Evolutionary conservation across 805 yeast species (phyloP).

Genomic region (Wickerhamiella azyma): DNA sequence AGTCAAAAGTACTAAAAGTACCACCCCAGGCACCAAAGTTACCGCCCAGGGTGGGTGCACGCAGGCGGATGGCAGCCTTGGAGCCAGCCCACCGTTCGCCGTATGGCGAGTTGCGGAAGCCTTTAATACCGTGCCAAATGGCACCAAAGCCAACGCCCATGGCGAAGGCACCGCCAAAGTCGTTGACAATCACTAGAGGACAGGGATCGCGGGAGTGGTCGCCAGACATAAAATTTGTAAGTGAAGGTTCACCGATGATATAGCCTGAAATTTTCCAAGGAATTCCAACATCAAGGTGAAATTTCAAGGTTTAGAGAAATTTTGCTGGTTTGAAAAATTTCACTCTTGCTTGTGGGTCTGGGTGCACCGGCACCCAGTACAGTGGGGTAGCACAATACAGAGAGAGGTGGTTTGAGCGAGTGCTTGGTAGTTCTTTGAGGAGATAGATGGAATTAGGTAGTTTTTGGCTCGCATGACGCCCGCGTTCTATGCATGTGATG

Average conservation of each 20-base stretch:
- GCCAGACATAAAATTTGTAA: conserved; percentile 29
- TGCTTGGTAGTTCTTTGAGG: no score
- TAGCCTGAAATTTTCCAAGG: neutral
- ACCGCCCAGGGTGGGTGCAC: conserved; percentile 98
- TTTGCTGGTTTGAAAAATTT: neutral
- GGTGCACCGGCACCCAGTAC: no score
- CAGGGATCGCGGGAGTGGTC: conserved; percentile 99
- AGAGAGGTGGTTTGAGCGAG: no score
- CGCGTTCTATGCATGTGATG: no score
- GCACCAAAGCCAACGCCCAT: conserved; percentile 99
- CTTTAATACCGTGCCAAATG: conserved; percentile 98
- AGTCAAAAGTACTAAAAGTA: conserved; percentile 85
- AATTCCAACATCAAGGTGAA: neutral
- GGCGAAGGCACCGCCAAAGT: conserved; percentile 97
- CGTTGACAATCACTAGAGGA: conserved; percentile 89
- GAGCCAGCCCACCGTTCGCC: conserved; percentile 93
- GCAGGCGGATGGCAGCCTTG: conserved; percentile 75
- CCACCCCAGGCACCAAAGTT: conserved; percentile 99
- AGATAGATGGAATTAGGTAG: no score
- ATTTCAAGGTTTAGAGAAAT: neutral
- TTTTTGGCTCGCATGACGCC: no score
- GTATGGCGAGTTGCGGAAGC: conserved; percentile 89
- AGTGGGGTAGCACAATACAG: no score
- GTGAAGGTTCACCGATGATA: neutral
- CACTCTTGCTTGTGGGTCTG: no score